A percentile compares a stretch with the other conserved stretches of the same genome.
Evolutionary conservation across 2,329 filamentous ascomycete species (phyloP).

Genomic region (Fusarium beomiforme): DNA sequence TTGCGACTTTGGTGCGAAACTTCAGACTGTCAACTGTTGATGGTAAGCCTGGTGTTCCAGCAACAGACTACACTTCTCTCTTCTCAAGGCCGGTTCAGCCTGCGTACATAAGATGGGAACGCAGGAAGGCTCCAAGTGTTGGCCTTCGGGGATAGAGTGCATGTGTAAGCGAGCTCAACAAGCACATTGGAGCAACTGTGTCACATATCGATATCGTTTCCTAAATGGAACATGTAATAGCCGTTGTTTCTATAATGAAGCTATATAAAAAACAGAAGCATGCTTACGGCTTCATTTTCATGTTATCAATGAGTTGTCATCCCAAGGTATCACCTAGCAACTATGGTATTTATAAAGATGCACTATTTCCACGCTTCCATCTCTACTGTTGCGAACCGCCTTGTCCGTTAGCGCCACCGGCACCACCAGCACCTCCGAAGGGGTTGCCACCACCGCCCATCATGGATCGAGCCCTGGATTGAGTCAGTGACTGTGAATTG

Average conservation of each 20-base stretch:
- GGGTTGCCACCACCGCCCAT: conserved; percentile 51
- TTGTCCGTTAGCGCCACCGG: conserved; percentile 15
- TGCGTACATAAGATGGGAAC: conserved; percentile 48
- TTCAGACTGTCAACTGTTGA: conserved; percentile 68
- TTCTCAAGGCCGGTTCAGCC: conserved; percentile 50
- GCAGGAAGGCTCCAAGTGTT: conserved; percentile 21
- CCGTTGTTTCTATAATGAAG: conserved; percentile 35
- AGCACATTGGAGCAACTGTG: not conserved
- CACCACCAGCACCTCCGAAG: conserved; percentile 43
- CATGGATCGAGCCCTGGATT: conserved; percentile 57
- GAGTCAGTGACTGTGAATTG: not conserved
- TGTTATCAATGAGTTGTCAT: conserved; percentile 37
- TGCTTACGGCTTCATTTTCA: conserved; percentile 24
- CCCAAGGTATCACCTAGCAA: conserved; percentile 13
- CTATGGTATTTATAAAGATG: conserved; percentile 39
- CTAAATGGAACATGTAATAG: not conserved
- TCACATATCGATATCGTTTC: not conserved
- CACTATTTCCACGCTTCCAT: conserved; percentile 13
- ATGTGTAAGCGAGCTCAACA: not conserved
- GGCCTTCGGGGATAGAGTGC: fast-evolving
- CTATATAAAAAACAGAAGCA: conserved; percentile 16
- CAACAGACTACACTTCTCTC: conserved; percentile 71
- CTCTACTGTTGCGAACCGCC: conserved; percentile 42
- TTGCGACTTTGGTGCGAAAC: conserved; percentile 68
- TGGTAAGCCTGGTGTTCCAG: conserved; percentile 65